phyloP scores from a whole-genome alignment of 2,329 filamentous ascomycete genomes.

The Biscogniauxia marginata region DNA sequence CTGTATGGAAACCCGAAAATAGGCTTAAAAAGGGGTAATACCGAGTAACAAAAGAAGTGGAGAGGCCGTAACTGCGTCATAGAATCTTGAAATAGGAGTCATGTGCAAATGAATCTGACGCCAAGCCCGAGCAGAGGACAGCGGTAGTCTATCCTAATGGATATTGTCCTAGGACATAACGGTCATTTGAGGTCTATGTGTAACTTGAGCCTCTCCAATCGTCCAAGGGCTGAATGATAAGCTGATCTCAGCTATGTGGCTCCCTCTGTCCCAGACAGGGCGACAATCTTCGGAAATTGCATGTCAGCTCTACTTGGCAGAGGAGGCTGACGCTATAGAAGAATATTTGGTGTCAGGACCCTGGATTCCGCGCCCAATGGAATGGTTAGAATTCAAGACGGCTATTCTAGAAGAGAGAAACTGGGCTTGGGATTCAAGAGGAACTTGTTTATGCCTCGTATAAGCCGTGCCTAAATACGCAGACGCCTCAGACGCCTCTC shows the following conservation, averaged over 20 bases:
- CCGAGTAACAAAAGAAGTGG: background rate
- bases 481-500: background rate
- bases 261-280: background rate
- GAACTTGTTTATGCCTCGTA: background rate
- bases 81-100: background rate
- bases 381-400: background rate
- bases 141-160: background rate
- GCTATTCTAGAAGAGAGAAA: background rate
- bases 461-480: background rate
- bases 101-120: background rate
- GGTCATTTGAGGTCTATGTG: background rate
- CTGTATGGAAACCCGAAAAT: background rate
- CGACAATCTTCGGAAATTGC: background rate
- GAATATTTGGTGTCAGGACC: background rate
- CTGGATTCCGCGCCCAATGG: background rate
- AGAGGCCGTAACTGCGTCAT: background rate
- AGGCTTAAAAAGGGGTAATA: no score
- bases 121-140: background rate
- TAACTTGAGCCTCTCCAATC: background rate
- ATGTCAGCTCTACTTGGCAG: background rate
- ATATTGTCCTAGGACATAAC: background rate
- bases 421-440: background rate
- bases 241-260: constrained; percentile 1
- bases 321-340: background rate
- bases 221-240: background rate